These are phyloP conservation scores for Ramicandelaber brevisporus DNA, from an alignment of 192 early-diverging fungal species.

Conservation along the genomic window DNA sequence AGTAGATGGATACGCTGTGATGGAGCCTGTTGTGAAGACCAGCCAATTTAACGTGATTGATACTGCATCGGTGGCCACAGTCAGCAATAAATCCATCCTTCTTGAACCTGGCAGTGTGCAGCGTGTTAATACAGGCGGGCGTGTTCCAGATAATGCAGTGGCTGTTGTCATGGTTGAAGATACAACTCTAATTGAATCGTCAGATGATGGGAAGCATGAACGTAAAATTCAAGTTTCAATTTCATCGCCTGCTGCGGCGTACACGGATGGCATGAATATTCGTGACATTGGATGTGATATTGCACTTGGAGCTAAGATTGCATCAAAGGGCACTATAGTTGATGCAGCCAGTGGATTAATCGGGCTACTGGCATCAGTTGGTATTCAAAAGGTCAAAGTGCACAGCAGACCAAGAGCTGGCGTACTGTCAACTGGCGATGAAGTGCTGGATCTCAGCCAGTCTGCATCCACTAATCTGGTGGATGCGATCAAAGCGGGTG, in stretches of 20 bases:
- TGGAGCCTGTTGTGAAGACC: too few species aligned
- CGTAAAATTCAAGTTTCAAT: slow-evolving; percentile 13
- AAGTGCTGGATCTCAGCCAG: slow-evolving; percentile 33
- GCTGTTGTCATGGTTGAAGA: slow-evolving; percentile 97
- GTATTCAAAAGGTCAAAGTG: slow-evolving; percentile 27
- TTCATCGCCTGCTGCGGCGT: slow-evolving; percentile 2
- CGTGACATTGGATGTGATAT: slow-evolving; percentile 61
- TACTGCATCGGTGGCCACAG: slow-evolving; percentile 31
- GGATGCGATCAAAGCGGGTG: slow-evolving; percentile 18
- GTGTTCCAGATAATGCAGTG: slow-evolving; percentile 52
- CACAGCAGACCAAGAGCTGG: slow-evolving; percentile 39
- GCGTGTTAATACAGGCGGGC: slow-evolving; percentile 69
- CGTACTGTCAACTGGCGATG: slow-evolving; percentile 76
- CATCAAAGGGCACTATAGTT: slow-evolving; percentile 24
- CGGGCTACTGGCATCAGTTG: slow-evolving; percentile 56
- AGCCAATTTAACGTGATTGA: slow-evolving; percentile 81
- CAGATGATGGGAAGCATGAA: slow-evolving; percentile 27
- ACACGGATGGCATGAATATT: slow-evolving; percentile 36
- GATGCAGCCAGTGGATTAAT: slow-evolving; percentile 58
- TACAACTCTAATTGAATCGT: slow-evolving; percentile 34
- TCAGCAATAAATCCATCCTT: slow-evolving; percentile 12
- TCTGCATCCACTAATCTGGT: slow-evolving; percentile 1
- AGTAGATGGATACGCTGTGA: slow-evolving; percentile 86
- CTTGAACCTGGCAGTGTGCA: slow-evolving; percentile 34
- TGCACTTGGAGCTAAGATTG: slow-evolving; percentile 26